phyloP scores from a whole-genome alignment of 495 filamentous ascomycete species.

The Penicillium pulvis region DNA sequence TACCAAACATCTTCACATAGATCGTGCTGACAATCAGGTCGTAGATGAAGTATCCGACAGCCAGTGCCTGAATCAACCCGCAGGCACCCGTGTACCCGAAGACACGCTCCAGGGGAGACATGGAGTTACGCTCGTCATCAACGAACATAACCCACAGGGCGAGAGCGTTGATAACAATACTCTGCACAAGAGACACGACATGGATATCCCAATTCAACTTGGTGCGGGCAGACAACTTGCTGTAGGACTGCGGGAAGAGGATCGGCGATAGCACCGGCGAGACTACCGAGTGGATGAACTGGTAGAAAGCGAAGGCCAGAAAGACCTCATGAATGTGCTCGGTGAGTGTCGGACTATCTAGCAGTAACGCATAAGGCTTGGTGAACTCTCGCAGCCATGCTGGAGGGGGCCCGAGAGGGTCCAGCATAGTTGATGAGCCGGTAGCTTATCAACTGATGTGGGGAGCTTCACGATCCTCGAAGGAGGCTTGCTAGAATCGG shows the following conservation, averaged over 20 bases:
- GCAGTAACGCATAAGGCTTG: slow-evolving; percentile 47
- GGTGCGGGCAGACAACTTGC: slow-evolving; percentile 63
- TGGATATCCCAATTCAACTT: slow-evolving; percentile 96
- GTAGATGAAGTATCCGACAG: slow-evolving; percentile 95
- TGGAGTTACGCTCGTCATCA: slow-evolving; percentile 73
- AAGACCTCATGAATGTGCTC: slow-evolving; percentile 90
- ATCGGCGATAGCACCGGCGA: slow-evolving; percentile 72
- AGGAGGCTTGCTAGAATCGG: background rate
- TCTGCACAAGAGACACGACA: slow-evolving; percentile 90
- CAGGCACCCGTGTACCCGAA: slow-evolving; percentile 86
- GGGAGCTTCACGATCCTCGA: slow-evolving; percentile 10
- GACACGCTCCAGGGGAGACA: slow-evolving; percentile 75
- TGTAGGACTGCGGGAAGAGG: slow-evolving; percentile 74
- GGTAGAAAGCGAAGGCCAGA: slow-evolving; percentile 73
- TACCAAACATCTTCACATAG: slow-evolving; percentile 79
- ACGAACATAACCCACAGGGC: slow-evolving; percentile 82
- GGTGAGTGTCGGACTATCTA: slow-evolving; percentile 69
- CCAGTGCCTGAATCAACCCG: slow-evolving; percentile 82
- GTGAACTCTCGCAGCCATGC: slow-evolving; percentile 42
- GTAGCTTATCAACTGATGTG: slow-evolving; percentile 20
- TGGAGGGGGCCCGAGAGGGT: slow-evolving; percentile 50
- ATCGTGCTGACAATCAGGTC: slow-evolving; percentile 75
- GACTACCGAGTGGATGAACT: slow-evolving; percentile 68
- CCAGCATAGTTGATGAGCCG: slow-evolving; percentile 44
- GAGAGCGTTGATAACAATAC: slow-evolving; percentile 70